Evolutionary conservation across 768 basidiomycete species (phyloP).

Genomic region (Kwoniella sp.): DNA sequence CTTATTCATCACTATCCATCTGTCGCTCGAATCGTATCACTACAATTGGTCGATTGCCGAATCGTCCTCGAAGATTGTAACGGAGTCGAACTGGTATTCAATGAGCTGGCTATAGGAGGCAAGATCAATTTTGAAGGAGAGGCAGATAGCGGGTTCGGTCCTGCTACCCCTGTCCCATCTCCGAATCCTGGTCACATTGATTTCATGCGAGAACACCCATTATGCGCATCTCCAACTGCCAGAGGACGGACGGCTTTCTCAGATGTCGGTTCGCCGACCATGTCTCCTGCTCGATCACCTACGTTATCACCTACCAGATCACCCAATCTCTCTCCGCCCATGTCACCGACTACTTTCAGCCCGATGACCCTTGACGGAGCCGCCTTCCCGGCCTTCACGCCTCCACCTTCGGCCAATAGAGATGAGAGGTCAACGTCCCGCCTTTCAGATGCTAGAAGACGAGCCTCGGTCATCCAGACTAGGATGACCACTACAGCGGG

Average conservation of each 20-base stretch:
- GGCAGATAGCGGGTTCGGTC: neutral
- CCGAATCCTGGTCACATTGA: constrained; percentile 4
- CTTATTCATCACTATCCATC: constrained; percentile 39
- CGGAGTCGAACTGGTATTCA: constrained; percentile 21
- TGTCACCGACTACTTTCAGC: constrained; percentile 7
- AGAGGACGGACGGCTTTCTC: constrained; percentile 8
- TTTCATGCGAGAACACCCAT: constrained; percentile 18
- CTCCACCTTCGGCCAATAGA: neutral
- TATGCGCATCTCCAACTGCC: constrained; percentile 7
- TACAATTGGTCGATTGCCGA: constrained; percentile 23
- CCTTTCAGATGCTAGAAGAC: constrained; percentile 23
- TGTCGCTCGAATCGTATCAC: constrained; percentile 26
- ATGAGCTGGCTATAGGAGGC: constrained; percentile 20
- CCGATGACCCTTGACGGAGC: constrained; percentile 6
- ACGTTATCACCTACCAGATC: constrained; percentile 6
- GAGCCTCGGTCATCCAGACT: constrained; percentile 27
- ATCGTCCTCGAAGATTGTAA: constrained; percentile 28
- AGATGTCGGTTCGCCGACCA: constrained; percentile 5
- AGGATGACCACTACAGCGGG: constrained; percentile 30
- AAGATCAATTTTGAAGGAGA: constrained; percentile 31
- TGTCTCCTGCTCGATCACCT: constrained; percentile 11
- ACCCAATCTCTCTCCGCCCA: constrained; percentile 9
- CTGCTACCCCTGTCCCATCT: constrained; percentile 12
- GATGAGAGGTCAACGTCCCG: constrained; percentile 9
- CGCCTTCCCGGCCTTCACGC: neutral